phyloP scores from a whole-genome alignment of 768 basidiomycete genomes.

The Boletellus sp. region DNA sequence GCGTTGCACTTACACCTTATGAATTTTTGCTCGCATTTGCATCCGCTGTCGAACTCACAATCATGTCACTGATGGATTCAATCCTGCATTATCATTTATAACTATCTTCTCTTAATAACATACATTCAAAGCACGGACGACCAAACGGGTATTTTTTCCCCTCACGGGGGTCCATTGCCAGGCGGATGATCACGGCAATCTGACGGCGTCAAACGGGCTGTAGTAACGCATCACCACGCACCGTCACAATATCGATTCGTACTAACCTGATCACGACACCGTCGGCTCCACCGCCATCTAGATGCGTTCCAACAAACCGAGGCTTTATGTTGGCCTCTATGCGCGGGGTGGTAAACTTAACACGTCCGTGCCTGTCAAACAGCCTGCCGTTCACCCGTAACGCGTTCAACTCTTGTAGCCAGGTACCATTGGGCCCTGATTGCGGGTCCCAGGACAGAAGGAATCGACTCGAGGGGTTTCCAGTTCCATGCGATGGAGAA shows the following conservation, averaged over 20 bases:
- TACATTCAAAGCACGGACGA: slow-evolving; percentile 11
- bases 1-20: slow-evolving; percentile 7
- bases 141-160: neutral
- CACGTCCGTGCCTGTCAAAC: neutral
- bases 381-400: too few species aligned
- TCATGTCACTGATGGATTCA: slow-evolving; percentile 20
- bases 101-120: slow-evolving; percentile 25
- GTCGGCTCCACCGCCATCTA: too few species aligned
- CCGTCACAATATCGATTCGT: too few species aligned
- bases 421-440: neutral
- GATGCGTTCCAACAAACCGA: neutral
- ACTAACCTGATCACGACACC: too few species aligned
- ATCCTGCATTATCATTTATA: slow-evolving; percentile 30
- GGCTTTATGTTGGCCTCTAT: neutral
- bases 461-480: neutral
- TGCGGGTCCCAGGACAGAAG: neutral
- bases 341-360: neutral
- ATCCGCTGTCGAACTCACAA: slow-evolving; percentile 20
- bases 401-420: neutral
- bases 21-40: slow-evolving; percentile 14
- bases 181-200: neutral
- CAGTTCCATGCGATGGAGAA: neutral
- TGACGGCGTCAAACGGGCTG: neutral
- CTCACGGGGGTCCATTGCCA: neutral
- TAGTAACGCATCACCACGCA: neutral